Evolutionary conservation across 352 stramenopile species (phyloP).

Genomic region (Phytophthora cryptogea): DNA sequence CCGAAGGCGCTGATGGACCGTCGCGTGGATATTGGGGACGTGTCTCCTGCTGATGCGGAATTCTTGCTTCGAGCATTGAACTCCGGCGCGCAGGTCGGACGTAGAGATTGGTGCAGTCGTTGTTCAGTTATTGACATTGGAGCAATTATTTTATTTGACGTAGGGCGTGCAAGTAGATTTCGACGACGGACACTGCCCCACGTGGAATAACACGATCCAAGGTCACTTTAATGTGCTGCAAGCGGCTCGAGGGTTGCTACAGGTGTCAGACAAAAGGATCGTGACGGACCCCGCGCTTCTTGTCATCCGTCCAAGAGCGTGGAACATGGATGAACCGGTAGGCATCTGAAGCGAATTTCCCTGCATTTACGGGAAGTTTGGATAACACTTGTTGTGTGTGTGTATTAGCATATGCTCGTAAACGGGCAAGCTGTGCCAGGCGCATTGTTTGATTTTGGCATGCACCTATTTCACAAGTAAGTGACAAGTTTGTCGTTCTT

Average conservation of each 20-base stretch:
- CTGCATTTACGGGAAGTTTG: too few relatives aligned
- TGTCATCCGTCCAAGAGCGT: conserved; percentile 93
- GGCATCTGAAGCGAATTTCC: not conserved
- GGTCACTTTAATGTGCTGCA: conserved; percentile 94
- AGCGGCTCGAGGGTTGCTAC: conserved; percentile 73
- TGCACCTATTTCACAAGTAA: conserved; percentile 96
- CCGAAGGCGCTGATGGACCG: conserved; percentile 85
- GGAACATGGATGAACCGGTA: conserved; percentile 95
- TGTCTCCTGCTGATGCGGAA: conserved; percentile 83
- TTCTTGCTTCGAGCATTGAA: conserved; percentile 95
- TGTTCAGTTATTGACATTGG: conserved; percentile 2
- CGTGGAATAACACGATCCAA: conserved; percentile 91
- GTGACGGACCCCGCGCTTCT: conserved; percentile 70
- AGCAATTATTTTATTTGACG: not conserved
- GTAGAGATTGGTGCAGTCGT: not conserved
- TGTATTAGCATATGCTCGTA: conserved; percentile 85
- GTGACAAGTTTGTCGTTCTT: conserved; percentile 4
- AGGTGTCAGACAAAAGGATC: conserved; percentile 29
- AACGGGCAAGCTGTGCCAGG: conserved; percentile 87
- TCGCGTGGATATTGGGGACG: conserved; percentile 94
- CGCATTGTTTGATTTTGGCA: conserved; percentile 94
- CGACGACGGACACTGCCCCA: conserved; percentile 86
- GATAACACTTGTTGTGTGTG: not conserved
- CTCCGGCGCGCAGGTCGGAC: conserved; percentile 82
- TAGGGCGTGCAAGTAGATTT: conserved; percentile 81